These are phyloP conservation scores for Ganoderma multipileum DNA, from an alignment of 1,284 basidiomycete genomes.

Conservation along the genomic window DNA sequence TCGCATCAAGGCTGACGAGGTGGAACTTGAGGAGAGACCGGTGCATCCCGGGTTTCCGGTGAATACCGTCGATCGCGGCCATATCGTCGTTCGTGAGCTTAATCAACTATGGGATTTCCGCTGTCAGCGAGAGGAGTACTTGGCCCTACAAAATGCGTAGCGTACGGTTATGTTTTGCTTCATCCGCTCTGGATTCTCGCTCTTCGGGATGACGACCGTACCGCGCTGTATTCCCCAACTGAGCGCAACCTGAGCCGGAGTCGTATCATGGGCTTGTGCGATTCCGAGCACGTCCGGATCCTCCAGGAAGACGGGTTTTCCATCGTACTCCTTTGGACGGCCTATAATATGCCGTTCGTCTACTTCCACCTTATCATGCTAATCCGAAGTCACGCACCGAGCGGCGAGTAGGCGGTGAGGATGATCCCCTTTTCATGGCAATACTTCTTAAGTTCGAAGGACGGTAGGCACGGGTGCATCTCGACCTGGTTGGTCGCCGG, in stretches of 20 bases:
- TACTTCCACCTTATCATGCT: no score
- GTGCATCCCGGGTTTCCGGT: slow-evolving; percentile 55
- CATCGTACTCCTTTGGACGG: slow-evolving; percentile 29
- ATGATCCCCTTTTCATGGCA: slow-evolving; percentile 67
- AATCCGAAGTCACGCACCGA: slow-evolving; percentile 47
- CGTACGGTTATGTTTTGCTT: slow-evolving; percentile 53
- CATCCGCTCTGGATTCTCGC: slow-evolving; percentile 53
- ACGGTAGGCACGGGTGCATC: slow-evolving; percentile 62
- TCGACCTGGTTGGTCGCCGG: slow-evolving; percentile 75
- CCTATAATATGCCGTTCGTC: slow-evolving; percentile 12
- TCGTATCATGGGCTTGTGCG: slow-evolving; percentile 51
- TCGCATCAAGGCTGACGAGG: slow-evolving; percentile 39
- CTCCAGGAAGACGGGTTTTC: slow-evolving; percentile 33
- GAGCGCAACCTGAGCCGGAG: slow-evolving; percentile 58
- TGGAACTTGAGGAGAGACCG: slow-evolving; percentile 47
- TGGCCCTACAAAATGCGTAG: neutral
- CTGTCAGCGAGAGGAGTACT: neutral
- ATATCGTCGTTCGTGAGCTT: slow-evolving; percentile 48
- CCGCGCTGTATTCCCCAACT: slow-evolving; percentile 58
- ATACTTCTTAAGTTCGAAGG: slow-evolving; percentile 60
- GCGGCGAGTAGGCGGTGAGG: slow-evolving; percentile 72
- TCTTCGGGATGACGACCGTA: slow-evolving; percentile 55
- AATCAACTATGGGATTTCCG: slow-evolving; percentile 41
- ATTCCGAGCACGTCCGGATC: slow-evolving; percentile 48
- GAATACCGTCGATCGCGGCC: slow-evolving; percentile 45